Conservation (phyloP, 257 asterid species). For the Penstemon barbatus region DNA sequence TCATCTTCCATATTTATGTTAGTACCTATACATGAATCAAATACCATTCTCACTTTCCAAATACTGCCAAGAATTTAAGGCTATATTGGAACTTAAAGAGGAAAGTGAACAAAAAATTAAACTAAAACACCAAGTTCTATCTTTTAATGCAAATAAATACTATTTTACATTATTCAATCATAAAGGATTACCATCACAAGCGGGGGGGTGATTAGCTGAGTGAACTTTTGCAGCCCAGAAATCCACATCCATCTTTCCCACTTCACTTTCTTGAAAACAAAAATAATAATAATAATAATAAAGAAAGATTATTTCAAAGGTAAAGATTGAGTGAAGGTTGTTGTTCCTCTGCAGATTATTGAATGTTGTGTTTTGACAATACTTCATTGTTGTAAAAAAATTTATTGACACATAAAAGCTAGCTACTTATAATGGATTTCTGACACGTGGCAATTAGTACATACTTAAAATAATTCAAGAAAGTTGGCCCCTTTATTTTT, state of each 20-base stretch:
- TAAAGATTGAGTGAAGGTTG: too few relatives aligned
- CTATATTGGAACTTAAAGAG: not conserved
- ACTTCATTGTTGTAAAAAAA: constrained; percentile 22
- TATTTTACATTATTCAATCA: constrained; percentile 34
- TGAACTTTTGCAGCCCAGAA: constrained; percentile 79
- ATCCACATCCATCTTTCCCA: constrained; percentile 52
- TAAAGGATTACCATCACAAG: constrained; percentile 39
- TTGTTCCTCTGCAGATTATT: constrained; percentile 7
- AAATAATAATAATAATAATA: not conserved
- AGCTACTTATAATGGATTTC: constrained; percentile 22
- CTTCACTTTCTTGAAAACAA: constrained; percentile 28
- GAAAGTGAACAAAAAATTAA: constrained; percentile 7
- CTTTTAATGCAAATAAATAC: constrained; percentile 20
- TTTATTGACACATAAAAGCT: constrained; percentile 30
- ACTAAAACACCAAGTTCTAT: not conserved
- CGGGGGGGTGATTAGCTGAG: constrained; percentile 42
- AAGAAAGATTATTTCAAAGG: not conserved
- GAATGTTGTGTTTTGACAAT: not conserved
- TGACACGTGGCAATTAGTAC: constrained; percentile 33
- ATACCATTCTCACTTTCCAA: not conserved
- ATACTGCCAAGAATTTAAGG: not conserved
- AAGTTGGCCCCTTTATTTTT: not conserved
- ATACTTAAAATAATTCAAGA: too few relatives aligned
- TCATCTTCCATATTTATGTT: constrained; percentile 41
- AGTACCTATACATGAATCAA: constrained; percentile 36